phyloP scores from a whole-genome alignment of 805 yeast species.

The Candida insectalens region DNA sequence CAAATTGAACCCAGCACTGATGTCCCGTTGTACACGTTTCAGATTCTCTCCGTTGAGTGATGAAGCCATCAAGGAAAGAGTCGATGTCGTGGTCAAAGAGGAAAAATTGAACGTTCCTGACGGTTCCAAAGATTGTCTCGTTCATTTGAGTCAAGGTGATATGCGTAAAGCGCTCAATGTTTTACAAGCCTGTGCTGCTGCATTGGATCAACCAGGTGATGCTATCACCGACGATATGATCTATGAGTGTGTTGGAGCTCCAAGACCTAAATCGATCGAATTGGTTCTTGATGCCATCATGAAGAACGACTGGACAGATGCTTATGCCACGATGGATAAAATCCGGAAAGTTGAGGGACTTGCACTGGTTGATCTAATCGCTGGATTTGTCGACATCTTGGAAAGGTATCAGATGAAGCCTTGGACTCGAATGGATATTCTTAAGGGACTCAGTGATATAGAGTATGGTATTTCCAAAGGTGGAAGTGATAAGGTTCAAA shows the following conservation, averaged over 20 bases:
- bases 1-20: conserved; percentile 87
- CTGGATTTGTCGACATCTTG: conserved; percentile 65
- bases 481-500: conserved; percentile 83
- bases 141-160: conserved; percentile 80
- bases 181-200: conserved; percentile 86
- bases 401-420: conserved; percentile 58
- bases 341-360: conserved; percentile 70
- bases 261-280: conserved; percentile 80
- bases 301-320: conserved; percentile 81
- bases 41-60: conserved; percentile 76
- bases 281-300: conserved; percentile 66
- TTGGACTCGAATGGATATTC: conserved; percentile 50
- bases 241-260: conserved; percentile 93
- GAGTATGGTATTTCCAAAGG: conserved; percentile 91
- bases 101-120: conserved; percentile 53
- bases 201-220: conserved; percentile 36
- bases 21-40: conserved; percentile 92
- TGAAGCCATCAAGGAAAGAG: conserved; percentile 58
- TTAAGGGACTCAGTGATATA: conserved; percentile 71
- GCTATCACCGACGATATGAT: conserved; percentile 67
- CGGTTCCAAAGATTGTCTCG: conserved; percentile 56
- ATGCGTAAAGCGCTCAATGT: conserved; percentile 94
- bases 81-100: conserved; percentile 55
- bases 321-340: conserved; percentile 54
- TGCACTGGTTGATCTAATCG: conserved; percentile 78